Evolutionary conservation across 306 rosid species (phyloP).

Genomic region (Cicer pinnatifidum): DNA sequence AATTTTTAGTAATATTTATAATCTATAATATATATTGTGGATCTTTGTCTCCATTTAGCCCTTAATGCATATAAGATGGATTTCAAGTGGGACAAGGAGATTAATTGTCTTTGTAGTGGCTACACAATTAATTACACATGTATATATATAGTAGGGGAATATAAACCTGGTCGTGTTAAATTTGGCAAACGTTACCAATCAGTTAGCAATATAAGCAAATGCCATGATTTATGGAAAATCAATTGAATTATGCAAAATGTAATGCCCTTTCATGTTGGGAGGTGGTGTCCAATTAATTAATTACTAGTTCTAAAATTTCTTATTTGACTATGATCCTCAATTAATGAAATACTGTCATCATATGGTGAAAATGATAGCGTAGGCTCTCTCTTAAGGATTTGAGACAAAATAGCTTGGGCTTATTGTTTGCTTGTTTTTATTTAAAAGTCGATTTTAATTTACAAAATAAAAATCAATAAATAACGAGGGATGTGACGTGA

Average conservation of each 20-base stretch:
- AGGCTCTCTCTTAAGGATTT: no score
- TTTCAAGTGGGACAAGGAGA: conserved; percentile 21
- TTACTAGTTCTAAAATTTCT: neutral
- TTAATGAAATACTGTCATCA: no score
- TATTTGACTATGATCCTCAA: conserved; percentile 17
- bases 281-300: neutral
- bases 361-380: no score
- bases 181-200: neutral
- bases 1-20: no score
- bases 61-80: neutral
- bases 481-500: no score
- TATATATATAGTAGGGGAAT: neutral
- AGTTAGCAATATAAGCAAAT: neutral
- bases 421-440: no score
- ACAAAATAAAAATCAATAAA: no score
- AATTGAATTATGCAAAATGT: conserved; percentile 7
- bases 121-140: neutral
- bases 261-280: conserved; percentile 31
- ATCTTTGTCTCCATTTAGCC: neutral
- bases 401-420: no score
- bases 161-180: conserved; percentile 12
- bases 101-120: neutral
- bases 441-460: no score
- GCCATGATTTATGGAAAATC: neutral
- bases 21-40: neutral